Evolutionary conservation across 352 stramenopile species (phyloP).

Genomic region (Synura sp.): DNA sequence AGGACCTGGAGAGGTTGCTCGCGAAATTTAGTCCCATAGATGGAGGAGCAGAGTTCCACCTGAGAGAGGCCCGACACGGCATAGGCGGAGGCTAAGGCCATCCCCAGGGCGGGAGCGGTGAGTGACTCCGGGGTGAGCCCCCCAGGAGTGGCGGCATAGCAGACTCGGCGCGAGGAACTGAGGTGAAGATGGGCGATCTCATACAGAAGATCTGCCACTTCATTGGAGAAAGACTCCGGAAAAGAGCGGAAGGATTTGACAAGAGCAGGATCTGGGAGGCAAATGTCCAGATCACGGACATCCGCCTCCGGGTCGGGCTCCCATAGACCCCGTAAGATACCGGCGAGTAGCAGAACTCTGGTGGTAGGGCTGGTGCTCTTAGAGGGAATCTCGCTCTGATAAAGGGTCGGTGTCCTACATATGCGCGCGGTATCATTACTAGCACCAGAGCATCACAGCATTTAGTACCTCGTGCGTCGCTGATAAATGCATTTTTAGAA

Average conservation of each 20-base stretch:
- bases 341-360: slow-evolving; percentile 7
- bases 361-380: not conserved
- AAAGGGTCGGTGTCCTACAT: not conserved
- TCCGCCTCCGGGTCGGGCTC: slow-evolving; percentile 6
- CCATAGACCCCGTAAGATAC: slow-evolving; percentile 4
- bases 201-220: not conserved
- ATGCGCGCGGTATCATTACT: too few relatives aligned
- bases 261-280: not conserved
- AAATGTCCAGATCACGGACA: slow-evolving; percentile 1
- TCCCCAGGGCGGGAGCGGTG: not conserved
- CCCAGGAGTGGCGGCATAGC: not conserved
- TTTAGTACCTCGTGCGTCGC: too few relatives aligned
- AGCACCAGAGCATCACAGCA: too few relatives aligned
- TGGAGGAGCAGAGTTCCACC: not conserved
- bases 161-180: not conserved
- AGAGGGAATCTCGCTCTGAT: not conserved
- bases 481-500: too few relatives aligned
- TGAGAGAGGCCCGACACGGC: too few relatives aligned
- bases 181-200: not conserved
- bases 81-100: too few relatives aligned
- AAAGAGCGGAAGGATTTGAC: not conserved
- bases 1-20: not conserved
- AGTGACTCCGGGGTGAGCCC: not conserved
- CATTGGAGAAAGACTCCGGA: not conserved
- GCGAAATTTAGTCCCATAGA: not conserved